Conservation (phyloP, 192 early-diverging fungal species). For the Coemansia sp. region DNA sequence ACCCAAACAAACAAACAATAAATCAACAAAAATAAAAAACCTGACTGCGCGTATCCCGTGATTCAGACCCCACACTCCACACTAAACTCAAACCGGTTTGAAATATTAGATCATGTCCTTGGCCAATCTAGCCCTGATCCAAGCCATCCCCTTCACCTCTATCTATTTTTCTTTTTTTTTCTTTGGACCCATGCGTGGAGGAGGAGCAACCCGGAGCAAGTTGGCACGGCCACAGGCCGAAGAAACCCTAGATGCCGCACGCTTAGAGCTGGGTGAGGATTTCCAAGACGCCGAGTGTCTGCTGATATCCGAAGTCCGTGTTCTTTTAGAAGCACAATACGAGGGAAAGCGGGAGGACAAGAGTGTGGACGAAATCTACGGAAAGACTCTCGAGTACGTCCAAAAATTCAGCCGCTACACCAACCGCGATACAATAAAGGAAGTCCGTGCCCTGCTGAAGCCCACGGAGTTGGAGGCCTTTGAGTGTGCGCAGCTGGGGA, state of each 20-base stretch:
- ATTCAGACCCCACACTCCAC: too few species aligned
- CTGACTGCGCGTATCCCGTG: too few species aligned
- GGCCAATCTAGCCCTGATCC: too few species aligned
- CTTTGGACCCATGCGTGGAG: too few species aligned
- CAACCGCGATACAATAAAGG: conserved; percentile 78
- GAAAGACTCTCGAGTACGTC: conserved; percentile 84
- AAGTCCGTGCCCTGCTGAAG: conserved; percentile 56
- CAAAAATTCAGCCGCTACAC: conserved; percentile 76
- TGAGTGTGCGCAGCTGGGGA: conserved; percentile 86
- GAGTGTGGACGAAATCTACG: conserved; percentile 57
- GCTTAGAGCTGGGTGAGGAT: conserved; percentile 48
- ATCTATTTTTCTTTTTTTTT: too few species aligned
- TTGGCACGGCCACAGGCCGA: conserved; percentile 24
- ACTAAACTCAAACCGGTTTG: too few species aligned
- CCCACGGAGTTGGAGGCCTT: conserved; percentile 61
- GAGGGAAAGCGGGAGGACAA: conserved; percentile 51
- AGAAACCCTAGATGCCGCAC: conserved; percentile 34
- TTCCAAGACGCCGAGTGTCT: conserved; percentile 68
- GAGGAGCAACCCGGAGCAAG: too few species aligned
- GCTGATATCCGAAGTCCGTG: conserved; percentile 64
- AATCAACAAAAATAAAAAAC: too few species aligned
- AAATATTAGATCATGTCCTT: too few species aligned
- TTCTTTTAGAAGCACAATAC: conserved; percentile 62
- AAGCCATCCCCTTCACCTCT: too few species aligned
- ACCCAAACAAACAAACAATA: too few species aligned